A percentile compares a stretch with the other conserved stretches of the same genome.
Evolutionary conservation across 2,329 filamentous ascomycete genomes (phyloP).

Genomic region (Alternaria alternata): DNA sequence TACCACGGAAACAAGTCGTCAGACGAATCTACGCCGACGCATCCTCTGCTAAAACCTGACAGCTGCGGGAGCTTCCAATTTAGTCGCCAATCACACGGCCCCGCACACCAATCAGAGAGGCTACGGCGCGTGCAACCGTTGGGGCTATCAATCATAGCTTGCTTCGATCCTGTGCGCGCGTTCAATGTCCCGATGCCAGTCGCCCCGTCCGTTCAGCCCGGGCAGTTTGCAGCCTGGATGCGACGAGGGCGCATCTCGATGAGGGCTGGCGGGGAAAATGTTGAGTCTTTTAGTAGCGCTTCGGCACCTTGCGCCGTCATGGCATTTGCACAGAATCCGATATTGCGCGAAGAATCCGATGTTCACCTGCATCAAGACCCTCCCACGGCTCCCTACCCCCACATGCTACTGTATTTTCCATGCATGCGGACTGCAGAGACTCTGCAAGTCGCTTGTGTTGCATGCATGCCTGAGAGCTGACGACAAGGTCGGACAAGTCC

Average conservation of each 20-base stretch:
- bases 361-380: conserved; percentile 3
- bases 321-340: conserved; percentile 20
- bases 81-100: conserved; percentile 12
- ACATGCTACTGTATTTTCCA: neutral
- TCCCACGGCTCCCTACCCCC: conserved; percentile 7
- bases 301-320: conserved; percentile 11
- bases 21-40: neutral
- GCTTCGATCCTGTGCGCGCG: neutral
- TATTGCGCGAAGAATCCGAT: conserved; percentile 19
- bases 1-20: conserved; percentile 1
- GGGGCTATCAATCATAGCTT: neutral
- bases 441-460: neutral
- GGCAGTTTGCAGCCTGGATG: neutral
- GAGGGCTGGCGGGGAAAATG: conserved; percentile 3
- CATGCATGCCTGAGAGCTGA: neutral
- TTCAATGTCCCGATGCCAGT: neutral
- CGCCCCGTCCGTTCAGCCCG: neutral
- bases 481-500: neutral
- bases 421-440: neutral
- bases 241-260: neutral
- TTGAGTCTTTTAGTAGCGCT: conserved; percentile 3
- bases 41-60: conserved; percentile 5
- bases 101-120: conserved; percentile 2
- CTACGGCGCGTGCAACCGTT: neutral
- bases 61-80: conserved; percentile 6